Evolutionary conservation across 2,329 filamentous ascomycete species (phyloP).

Genomic region (Fusarium setosum): DNA sequence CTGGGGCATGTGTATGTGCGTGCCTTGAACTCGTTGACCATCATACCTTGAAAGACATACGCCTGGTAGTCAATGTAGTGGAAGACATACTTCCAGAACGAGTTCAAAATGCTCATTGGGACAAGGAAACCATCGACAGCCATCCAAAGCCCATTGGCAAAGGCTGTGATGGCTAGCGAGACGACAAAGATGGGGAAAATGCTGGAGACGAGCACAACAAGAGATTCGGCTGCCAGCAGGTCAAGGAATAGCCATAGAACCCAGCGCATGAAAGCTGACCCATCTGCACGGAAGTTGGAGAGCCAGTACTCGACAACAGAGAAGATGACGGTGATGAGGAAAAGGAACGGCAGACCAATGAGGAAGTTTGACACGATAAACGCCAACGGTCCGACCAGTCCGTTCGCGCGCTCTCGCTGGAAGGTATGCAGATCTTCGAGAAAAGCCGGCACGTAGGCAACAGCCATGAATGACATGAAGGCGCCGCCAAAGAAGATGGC

Average conservation of each 20-base stretch:
- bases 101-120: slow-evolving; percentile 74
- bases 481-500: slow-evolving; percentile 79
- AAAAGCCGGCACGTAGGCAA: slow-evolving; percentile 85
- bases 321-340: slow-evolving; percentile 80
- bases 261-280: slow-evolving; percentile 76
- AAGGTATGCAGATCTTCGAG: slow-evolving; percentile 62
- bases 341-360: slow-evolving; percentile 82
- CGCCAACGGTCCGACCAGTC: slow-evolving; percentile 77
- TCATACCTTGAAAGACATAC: slow-evolving; percentile 90
- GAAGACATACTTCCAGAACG: slow-evolving; percentile 86
- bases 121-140: slow-evolving; percentile 84
- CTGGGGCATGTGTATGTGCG: slow-evolving; percentile 62
- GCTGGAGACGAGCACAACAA: slow-evolving; percentile 79
- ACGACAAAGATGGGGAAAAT: slow-evolving; percentile 83
- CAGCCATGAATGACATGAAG: slow-evolving; percentile 82
- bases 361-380: slow-evolving; percentile 83
- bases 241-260: slow-evolving; percentile 87
- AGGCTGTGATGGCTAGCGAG: slow-evolving; percentile 79
- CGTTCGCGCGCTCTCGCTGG: slow-evolving; percentile 77
- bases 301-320: slow-evolving; percentile 82
- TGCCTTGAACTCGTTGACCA: slow-evolving; percentile 83
- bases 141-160: slow-evolving; percentile 91
- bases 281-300: slow-evolving; percentile 74
- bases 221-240: slow-evolving; percentile 81
- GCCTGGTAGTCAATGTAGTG: slow-evolving; percentile 88